A percentile compares a stretch with the other conserved stretches of the same genome.
phyloP scores from a whole-genome alignment of 106 monocot species.

The Dendrobium huoshanense region DNA sequence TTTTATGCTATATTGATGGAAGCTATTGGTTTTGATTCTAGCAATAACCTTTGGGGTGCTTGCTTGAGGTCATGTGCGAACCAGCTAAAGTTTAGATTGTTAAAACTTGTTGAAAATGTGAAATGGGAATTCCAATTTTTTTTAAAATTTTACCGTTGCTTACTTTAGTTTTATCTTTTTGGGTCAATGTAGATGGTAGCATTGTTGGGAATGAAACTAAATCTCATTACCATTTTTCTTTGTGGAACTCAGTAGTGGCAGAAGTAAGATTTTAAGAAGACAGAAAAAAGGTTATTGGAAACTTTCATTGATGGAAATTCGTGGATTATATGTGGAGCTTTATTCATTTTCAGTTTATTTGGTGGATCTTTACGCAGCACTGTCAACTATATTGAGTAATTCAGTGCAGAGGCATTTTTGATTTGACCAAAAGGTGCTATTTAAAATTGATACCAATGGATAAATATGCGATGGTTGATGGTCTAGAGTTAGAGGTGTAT shows the following conservation, averaged over 20 bases:
- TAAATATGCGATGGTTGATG: constrained; percentile 27
- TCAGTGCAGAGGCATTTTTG: not conserved
- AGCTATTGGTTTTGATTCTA: no score
- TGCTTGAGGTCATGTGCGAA: no score
- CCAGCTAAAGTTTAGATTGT: no score
- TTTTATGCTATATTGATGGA: no score
- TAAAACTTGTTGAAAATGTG: no score
- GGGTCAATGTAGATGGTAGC: not conserved
- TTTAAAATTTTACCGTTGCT: no score
- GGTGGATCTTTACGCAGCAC: not conserved
- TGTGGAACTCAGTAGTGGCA: not conserved
- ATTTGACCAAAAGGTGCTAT: not conserved
- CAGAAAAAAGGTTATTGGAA: not conserved
- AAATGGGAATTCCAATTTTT: no score
- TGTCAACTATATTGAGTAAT: not conserved
- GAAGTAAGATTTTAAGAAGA: not conserved
- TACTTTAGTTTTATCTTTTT: not conserved
- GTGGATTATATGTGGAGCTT: not conserved
- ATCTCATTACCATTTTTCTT: not conserved
- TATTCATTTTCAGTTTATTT: not conserved
- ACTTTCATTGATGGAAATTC: not conserved
- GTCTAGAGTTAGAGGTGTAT: constrained; percentile 75
- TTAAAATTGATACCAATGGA: constrained; percentile 31
- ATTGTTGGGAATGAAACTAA: not conserved
- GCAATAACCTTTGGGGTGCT: no score